Evolutionary conservation across 306 rosid genomes (phyloP).

Genomic region (Heteromeles arbutifolia): DNA sequence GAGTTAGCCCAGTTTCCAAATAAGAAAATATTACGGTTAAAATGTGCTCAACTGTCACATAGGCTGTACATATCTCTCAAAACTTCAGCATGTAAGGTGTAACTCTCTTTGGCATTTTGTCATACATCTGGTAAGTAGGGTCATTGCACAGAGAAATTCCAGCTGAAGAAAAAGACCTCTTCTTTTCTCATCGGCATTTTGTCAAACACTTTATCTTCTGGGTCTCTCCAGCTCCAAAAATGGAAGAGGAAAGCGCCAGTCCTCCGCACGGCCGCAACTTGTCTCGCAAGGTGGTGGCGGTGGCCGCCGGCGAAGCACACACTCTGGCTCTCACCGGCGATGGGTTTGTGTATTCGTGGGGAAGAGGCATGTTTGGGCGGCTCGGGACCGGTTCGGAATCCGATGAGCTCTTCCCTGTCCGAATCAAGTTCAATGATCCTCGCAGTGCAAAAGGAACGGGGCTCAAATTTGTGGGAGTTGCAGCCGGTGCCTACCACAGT

Average conservation of each 20-base stretch:
- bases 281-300: constrained; percentile 25
- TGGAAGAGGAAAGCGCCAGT: constrained; percentile 19
- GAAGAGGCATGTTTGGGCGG: constrained; percentile 84
- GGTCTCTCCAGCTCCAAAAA: background rate
- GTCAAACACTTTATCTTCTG: background rate
- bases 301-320: constrained; percentile 56
- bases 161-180: background rate
- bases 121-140: background rate
- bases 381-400: constrained; percentile 65
- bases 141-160: background rate
- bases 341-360: constrained; percentile 83
- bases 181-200: background rate
- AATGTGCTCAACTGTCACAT: background rate
- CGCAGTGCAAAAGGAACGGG: constrained; percentile 10
- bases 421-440: constrained; percentile 39
- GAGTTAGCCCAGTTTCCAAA: no score
- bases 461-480: constrained; percentile 49
- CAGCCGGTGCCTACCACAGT: constrained; percentile 93
- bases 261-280: constrained; percentile 5
- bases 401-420: constrained; percentile 53
- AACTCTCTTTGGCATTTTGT: background rate
- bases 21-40: background rate
- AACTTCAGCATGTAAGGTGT: background rate
- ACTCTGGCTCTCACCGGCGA: constrained; percentile 56
- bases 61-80: background rate